Base-by-base conservation (phyloP, 306 rosid genomes). In the Fragaria ananassa region DNA sequence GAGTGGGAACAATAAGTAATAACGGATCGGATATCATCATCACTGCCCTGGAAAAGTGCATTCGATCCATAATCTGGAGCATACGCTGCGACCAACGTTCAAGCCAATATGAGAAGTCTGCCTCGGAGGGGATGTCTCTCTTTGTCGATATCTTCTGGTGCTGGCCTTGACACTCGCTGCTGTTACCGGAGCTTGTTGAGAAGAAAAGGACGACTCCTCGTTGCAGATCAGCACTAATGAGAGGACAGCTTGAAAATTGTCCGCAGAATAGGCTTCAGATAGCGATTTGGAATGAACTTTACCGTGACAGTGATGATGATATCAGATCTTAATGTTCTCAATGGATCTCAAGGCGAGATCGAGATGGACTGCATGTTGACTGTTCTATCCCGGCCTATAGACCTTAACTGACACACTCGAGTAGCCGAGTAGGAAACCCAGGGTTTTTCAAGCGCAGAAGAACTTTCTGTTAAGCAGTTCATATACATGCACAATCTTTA, bases 271-370 rank as follows among this genome's bases (percentile, higher is more conserved):
- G 74, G 94, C 97, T 64, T 91, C 94, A 0, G 97, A 91, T 18
- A 90, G 88, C 2, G 93, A 92, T 93, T 93, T 57, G 87, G 91
- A 45, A 83, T 77, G 87, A 96, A 91, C 85, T 94, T 94, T 34
- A 85, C 93, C 0, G 63, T 87, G 73, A 92, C 85, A 13, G 82
- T 87, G 96, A 39, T 86, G 79, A 91, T 90, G 86, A 83, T 93
- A 89, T 90, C 94, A 29, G 79, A 73, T 65, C 87, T 88, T 27
- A 83, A 83, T 70, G 81, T 74, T 31, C 63, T 76, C n/a, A 74
- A 79, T 1, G 80, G 86, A 27, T 45, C 84, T 25, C 65, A 81
- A 81, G 88, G 88, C 49, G 68, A 39, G 72, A 79, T 84, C 23
- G 66, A 81, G 41, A 39, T 71, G 50, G 78, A 70, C 27, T 31